Evolutionary conservation across 306 rosid species (phyloP).

Genomic region (Malus orientalis): DNA sequence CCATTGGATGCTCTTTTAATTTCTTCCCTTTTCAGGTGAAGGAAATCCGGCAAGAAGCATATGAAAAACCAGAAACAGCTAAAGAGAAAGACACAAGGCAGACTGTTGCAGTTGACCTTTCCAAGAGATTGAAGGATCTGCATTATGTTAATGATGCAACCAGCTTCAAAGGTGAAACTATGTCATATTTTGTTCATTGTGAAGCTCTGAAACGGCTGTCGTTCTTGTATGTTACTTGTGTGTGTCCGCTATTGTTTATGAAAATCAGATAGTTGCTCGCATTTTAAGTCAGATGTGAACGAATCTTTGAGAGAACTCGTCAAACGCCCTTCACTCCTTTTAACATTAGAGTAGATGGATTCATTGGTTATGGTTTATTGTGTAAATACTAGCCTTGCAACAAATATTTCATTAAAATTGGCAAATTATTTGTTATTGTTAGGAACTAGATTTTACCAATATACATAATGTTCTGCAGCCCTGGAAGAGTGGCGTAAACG

Average conservation of each 20-base stretch:
- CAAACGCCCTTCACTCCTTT: not conserved
- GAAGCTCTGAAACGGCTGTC: not conserved
- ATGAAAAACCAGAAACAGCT: slow-evolving; percentile 47
- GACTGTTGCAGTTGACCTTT: slow-evolving; percentile 83
- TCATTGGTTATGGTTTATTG: not conserved
- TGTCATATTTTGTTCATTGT: not conserved
- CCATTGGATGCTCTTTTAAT: not conserved
- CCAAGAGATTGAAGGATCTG: slow-evolving; percentile 83
- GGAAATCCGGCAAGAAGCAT: slow-evolving; percentile 76
- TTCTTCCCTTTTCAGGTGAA: slow-evolving; percentile 49
- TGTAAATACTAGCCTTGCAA: not conserved
- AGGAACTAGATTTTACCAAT: slow-evolving; percentile 6
- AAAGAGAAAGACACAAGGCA: slow-evolving; percentile 64
- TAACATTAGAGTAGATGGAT: not conserved
- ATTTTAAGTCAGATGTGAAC: not conserved
- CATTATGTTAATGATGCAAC: slow-evolving; percentile 74
- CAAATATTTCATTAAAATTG: not conserved
- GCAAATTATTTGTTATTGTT: not conserved
- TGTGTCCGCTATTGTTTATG: not conserved
- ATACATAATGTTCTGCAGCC: slow-evolving; percentile 47
- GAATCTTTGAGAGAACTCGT: not conserved
- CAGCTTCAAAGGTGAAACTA: slow-evolving; percentile 66
- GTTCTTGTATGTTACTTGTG: not conserved
- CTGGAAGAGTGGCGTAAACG: slow-evolving; percentile 96
- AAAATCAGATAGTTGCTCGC: not conserved